Evolutionary conservation across 257 asterid species (phyloP).

Genomic region (Solanum lignicaule): DNA sequence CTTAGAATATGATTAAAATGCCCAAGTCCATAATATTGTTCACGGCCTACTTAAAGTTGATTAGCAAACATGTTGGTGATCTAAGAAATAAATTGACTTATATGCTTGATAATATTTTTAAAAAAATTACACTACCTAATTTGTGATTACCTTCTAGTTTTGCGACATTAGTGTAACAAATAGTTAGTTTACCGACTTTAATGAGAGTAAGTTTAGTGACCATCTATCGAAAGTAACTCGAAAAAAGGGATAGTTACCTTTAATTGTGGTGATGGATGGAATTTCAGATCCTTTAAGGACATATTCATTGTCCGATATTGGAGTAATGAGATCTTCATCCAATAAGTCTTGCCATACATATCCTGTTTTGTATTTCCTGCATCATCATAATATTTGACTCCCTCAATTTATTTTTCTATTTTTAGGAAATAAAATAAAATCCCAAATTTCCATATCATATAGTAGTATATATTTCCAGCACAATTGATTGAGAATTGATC

Average conservation of each 20-base stretch:
- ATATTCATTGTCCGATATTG: conserved; percentile 80
- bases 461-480: not conserved
- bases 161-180: not conserved
- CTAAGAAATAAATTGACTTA: not conserved
- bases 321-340: conserved; percentile 92
- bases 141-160: not conserved
- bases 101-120: not conserved
- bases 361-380: conserved; percentile 70
- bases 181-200: not conserved
- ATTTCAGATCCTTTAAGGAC: conserved; percentile 87
- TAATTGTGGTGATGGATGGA: conserved; percentile 9
- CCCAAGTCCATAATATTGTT: not conserved
- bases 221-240: not conserved
- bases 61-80: not conserved
- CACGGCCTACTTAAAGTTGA: not conserved
- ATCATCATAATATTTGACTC: not conserved
- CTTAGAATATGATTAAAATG: not conserved
- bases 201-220: not conserved
- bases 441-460: not conserved
- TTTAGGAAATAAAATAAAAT: not conserved
- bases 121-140: not conserved
- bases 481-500: not conserved
- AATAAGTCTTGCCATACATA: conserved; percentile 90
- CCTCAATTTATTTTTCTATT: not conserved
- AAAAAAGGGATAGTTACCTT: conserved; percentile 20